Conservation (phyloP, 169 alveolate genomes). For the Eimeria sp. region DNA sequence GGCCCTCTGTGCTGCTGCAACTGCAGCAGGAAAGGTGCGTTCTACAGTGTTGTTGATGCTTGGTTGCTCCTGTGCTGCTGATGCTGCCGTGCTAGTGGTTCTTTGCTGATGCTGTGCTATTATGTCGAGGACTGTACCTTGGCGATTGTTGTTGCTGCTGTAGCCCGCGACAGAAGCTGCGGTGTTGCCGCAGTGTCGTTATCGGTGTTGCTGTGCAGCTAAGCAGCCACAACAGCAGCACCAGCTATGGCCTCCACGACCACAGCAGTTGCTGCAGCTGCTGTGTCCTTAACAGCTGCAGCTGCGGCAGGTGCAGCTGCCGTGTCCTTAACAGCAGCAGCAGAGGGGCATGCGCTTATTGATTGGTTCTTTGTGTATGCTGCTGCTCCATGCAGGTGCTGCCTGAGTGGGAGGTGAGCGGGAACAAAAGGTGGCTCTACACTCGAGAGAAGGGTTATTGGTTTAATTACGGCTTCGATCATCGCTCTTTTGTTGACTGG, state of each 20-base stretch:
- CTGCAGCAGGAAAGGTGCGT: constrained; percentile 16
- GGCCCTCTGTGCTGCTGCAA: constrained; percentile 39
- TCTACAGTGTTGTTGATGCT: background rate
- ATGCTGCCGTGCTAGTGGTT: background rate
- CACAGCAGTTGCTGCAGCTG: background rate
- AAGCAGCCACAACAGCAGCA: background rate
- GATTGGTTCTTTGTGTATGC: background rate
- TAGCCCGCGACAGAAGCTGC: no score
- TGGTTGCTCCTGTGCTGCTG: background rate
- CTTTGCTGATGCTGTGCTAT: background rate
- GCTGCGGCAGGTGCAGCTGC: background rate
- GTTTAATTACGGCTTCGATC: constrained; percentile 74
- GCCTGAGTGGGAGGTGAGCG: constrained; percentile 70
- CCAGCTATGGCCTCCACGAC: no score
- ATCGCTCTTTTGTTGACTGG: constrained; percentile 6
- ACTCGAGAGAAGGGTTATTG: constrained; percentile 48
- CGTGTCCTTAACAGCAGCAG: background rate
- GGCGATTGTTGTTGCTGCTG: no score
- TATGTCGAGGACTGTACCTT: no score
- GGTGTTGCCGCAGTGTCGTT: no score
- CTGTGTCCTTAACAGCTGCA: background rate
- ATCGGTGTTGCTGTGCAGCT: background rate
- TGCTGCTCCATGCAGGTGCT: constrained; percentile 28
- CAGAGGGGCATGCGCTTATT: background rate
- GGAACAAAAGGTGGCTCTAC: constrained; percentile 62